Percentiles rank a stretch among this genome's conserved stretches.
Evolutionary conservation across 164 flowering plant genomes (phyloP).

Genomic region (Dillenia suffruticosa): DNA sequence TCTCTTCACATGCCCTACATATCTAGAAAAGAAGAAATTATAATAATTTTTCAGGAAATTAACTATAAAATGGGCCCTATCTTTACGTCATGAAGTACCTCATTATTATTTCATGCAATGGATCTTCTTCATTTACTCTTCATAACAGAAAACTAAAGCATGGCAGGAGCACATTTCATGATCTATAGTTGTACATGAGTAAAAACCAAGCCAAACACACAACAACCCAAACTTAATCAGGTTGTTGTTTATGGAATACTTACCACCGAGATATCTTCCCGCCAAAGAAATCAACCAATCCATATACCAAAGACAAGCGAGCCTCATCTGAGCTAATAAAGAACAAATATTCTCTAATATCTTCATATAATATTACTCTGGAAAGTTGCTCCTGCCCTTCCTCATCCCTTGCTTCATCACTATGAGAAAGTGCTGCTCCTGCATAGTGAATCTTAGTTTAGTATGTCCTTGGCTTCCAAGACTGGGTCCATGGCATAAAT

Average conservation of each 20-base stretch:
- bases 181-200: background rate
- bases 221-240: background rate
- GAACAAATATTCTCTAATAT: constrained; percentile 75
- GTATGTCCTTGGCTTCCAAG: background rate
- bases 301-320: constrained; percentile 57
- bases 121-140: too few species aligned
- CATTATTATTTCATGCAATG: too few species aligned
- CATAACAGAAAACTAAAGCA: too few species aligned
- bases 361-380: constrained; percentile 73
- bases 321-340: constrained; percentile 72
- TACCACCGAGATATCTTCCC: constrained; percentile 67
- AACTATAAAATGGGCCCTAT: too few species aligned
- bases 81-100: too few species aligned
- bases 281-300: constrained; percentile 85
- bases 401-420: constrained; percentile 24
- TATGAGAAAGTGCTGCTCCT: constrained; percentile 20
- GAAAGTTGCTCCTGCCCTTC: constrained; percentile 65
- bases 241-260: constrained; percentile 14
- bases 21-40: too few species aligned
- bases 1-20: too few species aligned
- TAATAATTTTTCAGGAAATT: too few species aligned
- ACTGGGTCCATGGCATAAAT: too few species aligned
- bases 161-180: background rate
- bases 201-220: background rate
- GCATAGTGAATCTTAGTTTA: constrained; percentile 9